Evolutionary conservation across 192 early-diverging fungal species (phyloP).

Genomic region (Thoreauomyces humboldtii): DNA sequence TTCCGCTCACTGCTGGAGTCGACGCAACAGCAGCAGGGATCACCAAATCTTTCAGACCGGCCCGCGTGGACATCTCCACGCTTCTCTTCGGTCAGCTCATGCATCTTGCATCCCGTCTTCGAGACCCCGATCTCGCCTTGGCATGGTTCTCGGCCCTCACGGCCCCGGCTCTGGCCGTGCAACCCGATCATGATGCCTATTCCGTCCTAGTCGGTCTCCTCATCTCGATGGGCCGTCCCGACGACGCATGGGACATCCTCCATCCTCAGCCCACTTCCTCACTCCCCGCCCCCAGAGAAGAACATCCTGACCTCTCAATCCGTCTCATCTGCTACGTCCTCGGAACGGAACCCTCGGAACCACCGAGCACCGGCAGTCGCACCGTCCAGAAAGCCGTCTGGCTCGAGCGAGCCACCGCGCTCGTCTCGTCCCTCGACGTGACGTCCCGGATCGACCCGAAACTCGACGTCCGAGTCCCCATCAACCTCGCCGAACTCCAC

Average conservation of each 20-base stretch:
- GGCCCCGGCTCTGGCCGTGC: neutral
- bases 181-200: slow-evolving; percentile 5
- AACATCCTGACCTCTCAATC: neutral
- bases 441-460: neutral
- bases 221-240: slow-evolving; percentile 1
- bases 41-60: neutral
- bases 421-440: neutral
- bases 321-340: neutral
- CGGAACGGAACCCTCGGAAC: neutral
- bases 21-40: neutral
- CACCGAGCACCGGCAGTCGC: neutral
- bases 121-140: slow-evolving; percentile 4
- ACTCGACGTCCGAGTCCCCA: neutral
- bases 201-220: slow-evolving; percentile 9
- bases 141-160: slow-evolving; percentile 3
- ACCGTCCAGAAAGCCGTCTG: neutral
- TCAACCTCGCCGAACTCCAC: slow-evolving; percentile 7
- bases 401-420: neutral
- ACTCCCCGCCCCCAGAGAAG: neutral
- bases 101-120: slow-evolving; percentile 10
- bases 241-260: slow-evolving; percentile 11
- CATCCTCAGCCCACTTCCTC: neutral
- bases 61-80: neutral
- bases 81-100: neutral
- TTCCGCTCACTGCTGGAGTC: neutral